These are phyloP conservation scores for Vicia villosa DNA, from an alignment of 306 rosid species.

Conservation along the genomic window DNA sequence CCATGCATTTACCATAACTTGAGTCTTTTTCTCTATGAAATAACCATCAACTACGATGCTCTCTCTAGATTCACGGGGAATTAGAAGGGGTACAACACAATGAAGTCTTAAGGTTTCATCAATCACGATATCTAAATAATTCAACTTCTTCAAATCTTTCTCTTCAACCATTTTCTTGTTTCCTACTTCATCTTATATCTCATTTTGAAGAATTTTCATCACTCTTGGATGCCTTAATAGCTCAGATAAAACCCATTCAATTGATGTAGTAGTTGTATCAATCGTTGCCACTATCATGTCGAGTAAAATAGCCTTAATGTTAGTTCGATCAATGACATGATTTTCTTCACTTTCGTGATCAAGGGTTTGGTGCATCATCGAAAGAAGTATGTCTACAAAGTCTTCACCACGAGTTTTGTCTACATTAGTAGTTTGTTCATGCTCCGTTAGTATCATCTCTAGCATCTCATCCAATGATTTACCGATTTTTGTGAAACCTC, in stretches of 20 bases:
- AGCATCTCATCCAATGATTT: background rate
- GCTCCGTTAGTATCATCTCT: background rate
- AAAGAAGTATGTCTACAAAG: background rate
- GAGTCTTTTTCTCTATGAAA: background rate
- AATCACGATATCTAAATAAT: background rate
- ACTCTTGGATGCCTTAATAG: background rate
- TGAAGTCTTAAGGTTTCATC: background rate
- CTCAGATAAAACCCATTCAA: background rate
- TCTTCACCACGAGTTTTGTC: background rate
- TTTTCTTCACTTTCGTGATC: background rate
- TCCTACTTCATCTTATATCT: background rate
- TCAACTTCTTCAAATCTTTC: background rate
- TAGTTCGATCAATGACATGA: background rate
- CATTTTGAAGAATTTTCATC: background rate
- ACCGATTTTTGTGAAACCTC: background rate
- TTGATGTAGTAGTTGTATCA: background rate
- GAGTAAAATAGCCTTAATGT: background rate
- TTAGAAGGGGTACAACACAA: background rate
- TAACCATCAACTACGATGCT: background rate
- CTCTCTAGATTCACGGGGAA: background rate
- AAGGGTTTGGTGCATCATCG: background rate
- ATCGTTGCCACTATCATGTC: background rate
- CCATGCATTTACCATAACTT: background rate
- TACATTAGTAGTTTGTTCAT: background rate
- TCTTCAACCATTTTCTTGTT: background rate